These are phyloP conservation scores for Plenodomus biglobosus DNA, from an alignment of 2,329 filamentous ascomycete genomes.

Conservation along the genomic window DNA sequence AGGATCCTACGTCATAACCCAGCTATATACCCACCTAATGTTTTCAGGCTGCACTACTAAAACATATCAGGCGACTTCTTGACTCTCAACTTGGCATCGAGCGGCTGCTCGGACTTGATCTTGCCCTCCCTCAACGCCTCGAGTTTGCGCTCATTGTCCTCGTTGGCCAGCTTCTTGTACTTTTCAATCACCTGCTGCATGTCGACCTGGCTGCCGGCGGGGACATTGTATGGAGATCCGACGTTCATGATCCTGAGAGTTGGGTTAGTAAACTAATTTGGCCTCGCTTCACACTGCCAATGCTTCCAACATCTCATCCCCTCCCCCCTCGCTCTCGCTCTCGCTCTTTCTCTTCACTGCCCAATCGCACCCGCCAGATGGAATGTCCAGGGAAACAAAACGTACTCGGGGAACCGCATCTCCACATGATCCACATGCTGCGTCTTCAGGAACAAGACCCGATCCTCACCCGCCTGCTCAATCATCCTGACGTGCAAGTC, in stretches of 20 bases:
- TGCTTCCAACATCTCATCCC: neutral
- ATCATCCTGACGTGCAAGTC: slow-evolving; percentile 61
- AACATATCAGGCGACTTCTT: slow-evolving; percentile 23
- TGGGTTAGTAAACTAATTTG: neutral
- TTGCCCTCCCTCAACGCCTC: slow-evolving; percentile 40
- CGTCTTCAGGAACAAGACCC: slow-evolving; percentile 59
- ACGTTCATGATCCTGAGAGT: slow-evolving; percentile 65
- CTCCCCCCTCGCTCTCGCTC: neutral
- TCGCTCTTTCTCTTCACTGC: too few relatives aligned
- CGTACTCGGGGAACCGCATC: slow-evolving; percentile 66
- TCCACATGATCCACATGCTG: slow-evolving; percentile 54
- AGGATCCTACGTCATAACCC: neutral
- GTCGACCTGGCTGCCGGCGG: slow-evolving; percentile 61
- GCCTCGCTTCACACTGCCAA: too few relatives aligned
- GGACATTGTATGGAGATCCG: slow-evolving; percentile 64
- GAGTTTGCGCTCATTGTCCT: slow-evolving; percentile 60
- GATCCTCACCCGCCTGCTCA: slow-evolving; percentile 64
- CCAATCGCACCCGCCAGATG: too few relatives aligned
- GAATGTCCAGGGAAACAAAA: slow-evolving; percentile 18
- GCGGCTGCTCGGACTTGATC: slow-evolving; percentile 40
- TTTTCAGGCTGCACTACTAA: slow-evolving; percentile 10
- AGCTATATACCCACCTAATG: too few relatives aligned
- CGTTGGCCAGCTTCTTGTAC: slow-evolving; percentile 61
- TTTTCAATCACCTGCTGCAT: slow-evolving; percentile 63
- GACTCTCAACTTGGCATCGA: slow-evolving; percentile 22